phyloP scores from a whole-genome alignment of 371 early-diverging fungal species.

The Mucor lusitanicus region DNA sequence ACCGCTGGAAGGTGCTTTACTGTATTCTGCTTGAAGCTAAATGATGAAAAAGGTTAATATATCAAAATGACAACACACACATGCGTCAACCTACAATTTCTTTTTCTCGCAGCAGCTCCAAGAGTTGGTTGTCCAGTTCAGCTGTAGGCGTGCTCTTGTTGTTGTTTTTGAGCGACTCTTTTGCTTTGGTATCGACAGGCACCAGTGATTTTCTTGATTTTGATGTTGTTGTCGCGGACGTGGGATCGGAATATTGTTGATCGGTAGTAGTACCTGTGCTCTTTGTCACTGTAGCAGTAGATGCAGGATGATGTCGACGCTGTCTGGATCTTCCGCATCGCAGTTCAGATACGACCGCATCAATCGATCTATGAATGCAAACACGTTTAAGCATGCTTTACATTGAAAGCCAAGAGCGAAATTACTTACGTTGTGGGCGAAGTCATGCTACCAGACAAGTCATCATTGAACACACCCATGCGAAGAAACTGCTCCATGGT shows the following conservation, averaged over 20 bases:
- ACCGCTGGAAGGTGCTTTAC: constrained; percentile 59
- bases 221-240: neutral
- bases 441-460: constrained; percentile 1
- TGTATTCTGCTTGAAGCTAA: constrained; percentile 52
- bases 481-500: constrained; percentile 50
- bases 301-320: constrained; percentile 3
- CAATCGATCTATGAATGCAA: constrained; percentile 15
- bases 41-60: too few relatives aligned
- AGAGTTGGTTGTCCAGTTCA: constrained; percentile 21
- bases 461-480: constrained; percentile 44
- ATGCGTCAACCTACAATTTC: constrained; percentile 36
- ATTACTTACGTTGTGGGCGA: constrained; percentile 19
- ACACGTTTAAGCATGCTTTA: neutral
- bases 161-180: neutral
- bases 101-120: constrained; percentile 25
- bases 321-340: constrained; percentile 12
- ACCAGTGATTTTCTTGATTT: constrained; percentile 5
- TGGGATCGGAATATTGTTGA: neutral
- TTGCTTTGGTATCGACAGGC: neutral
- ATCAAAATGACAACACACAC: too few relatives aligned
- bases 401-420: neutral
- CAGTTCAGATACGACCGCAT: constrained; percentile 17
- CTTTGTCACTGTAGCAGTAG: neutral
- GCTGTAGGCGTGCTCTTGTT: neutral
- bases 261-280: neutral